Base-by-base conservation (phyloP, 495 filamentous ascomycete genomes). In the Talaromyces adpressus region DNA sequence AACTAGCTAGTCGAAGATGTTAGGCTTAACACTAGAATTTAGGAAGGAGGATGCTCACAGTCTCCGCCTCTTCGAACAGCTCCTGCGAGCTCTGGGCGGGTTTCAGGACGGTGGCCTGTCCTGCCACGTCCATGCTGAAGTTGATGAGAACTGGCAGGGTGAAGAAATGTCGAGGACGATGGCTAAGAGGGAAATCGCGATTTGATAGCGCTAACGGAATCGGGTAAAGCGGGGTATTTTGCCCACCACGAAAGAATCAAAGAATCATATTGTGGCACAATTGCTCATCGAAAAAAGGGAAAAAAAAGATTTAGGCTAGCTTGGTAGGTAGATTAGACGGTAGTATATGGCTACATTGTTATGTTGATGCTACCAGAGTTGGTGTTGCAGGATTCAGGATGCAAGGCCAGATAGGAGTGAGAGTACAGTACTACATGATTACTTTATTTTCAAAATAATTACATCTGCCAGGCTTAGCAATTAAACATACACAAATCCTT, bases 41-140 rank as follows among this genome's bases (percentile, higher is more conserved):
- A 51, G 18, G 32, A 27, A 60, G 3, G n/a, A 29, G 8, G 1
- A 53, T 27, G 64, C 68, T 65, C 63, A 75, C 72, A 25, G 56
- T 57, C 63, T 66, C 69, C 16, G 72, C 71, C 66, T 73, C 68
- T 62, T 64, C 62, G 20, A 73, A 61, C 68, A 75, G 69, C 57
- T 59, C 53, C 49, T 70, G 70, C 53, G 63, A 65, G 58, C 70
- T 65, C n/a, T 65, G 61, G 34, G 29, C 23, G 11, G 27, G 27
- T 52, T 34, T 34, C 34, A 51, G 34, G 25, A 30, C 32, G 14
- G 52, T 25, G 53, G 52, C 36, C 6, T 45, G 32, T 18, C 51
- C 62, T 32, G 62, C 62, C 41, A 32, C 62, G 36, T 58, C 53
- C 62, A 63, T 63, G 20, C 30, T 63, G 56, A 58, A 32, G 27